These are phyloP conservation scores for Rhynchospora tenuis DNA, from an alignment of 176 grass and related monocot genomes.

Conservation along the genomic window DNA sequence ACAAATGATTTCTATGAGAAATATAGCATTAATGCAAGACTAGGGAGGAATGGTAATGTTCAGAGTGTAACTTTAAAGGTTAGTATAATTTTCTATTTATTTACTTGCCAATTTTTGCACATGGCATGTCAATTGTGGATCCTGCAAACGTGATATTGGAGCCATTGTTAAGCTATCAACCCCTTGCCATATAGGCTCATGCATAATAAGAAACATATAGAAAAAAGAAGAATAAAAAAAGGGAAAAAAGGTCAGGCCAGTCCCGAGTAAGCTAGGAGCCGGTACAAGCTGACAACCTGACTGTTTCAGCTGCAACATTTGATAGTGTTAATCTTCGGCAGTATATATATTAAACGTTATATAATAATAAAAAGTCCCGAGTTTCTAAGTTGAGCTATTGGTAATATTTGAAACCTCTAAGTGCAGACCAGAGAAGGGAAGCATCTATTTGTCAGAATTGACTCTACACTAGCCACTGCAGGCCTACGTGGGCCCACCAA, in stretches of 20 bases:
- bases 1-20: conserved; percentile 69
- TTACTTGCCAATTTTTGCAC: not conserved
- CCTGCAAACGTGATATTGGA: not conserved
- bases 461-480: conserved; percentile 57
- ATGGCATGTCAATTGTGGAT: not conserved
- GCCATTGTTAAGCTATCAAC: not conserved
- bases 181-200: not conserved
- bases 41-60: conserved; percentile 43
- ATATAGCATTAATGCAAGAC: conserved; percentile 68
- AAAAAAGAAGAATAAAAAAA: not conserved
- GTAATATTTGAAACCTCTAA: conserved; percentile 9
- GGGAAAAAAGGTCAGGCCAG: not conserved
- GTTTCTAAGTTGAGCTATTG: not conserved
- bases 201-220: not conserved
- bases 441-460: conserved; percentile 92
- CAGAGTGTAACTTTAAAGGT: conserved; percentile 82
- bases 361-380: not conserved
- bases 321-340: not conserved
- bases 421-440: conserved; percentile 71
- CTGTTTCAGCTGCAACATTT: not conserved
- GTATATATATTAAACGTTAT: not conserved
- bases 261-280: not conserved
- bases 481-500: conserved; percentile 85
- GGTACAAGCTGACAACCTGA: not conserved
- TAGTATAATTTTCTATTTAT: conserved; percentile 17